Base-by-base conservation (phyloP, 257 asterid genomes). In the Gardenia jasminoides region DNA sequence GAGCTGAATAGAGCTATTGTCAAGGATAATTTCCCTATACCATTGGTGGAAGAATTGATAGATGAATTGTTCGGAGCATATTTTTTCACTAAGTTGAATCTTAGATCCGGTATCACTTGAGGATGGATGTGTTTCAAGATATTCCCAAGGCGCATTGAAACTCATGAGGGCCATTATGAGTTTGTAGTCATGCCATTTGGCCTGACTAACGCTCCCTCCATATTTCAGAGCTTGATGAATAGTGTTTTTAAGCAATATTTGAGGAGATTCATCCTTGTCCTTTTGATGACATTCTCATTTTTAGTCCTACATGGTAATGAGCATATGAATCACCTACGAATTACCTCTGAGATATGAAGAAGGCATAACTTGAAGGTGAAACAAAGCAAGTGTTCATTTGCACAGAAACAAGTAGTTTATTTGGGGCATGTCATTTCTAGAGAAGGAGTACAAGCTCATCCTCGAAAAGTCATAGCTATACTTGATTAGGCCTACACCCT, bases 211-310 rank as follows among this genome's bases (percentile, higher is more conserved):
- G 67, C 67, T 0, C 77, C 67, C 0, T 4, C 67, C 30, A 74
- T 26, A 1, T 74, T 74, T 17, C 67, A 52, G n/a, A 0, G 22
- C 6, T 0, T 50, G 1, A 74, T 52, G 67, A 74, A 74, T 31
- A 17, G 54, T 4, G 26, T 54, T 0, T 74, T 74, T 12, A n/a
- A 13, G 10, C 44, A 43, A 1, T 58, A 16, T 8, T 16, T 74
- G 3, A 19, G 33, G 0, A 54, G 30, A 0, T 74, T 50, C 15
- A 3, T 52, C 1, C 17, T 74, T 10, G 67, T 74, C 0, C 54
- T 74, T 74, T 74, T 31, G 77, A 74, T 52, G 77, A 74, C 7
- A 74, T 74, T 0, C 17, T 74, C 17, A 65, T 50, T 2, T 74
- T 15, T 28, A 74, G 67, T 13, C 9, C 7, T 0, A 11, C 0